A percentile compares a stretch with the other conserved stretches of the same genome.
Evolutionary conservation across 139 green algal species (phyloP).

Genomic region (Eudorina sp.): DNA sequence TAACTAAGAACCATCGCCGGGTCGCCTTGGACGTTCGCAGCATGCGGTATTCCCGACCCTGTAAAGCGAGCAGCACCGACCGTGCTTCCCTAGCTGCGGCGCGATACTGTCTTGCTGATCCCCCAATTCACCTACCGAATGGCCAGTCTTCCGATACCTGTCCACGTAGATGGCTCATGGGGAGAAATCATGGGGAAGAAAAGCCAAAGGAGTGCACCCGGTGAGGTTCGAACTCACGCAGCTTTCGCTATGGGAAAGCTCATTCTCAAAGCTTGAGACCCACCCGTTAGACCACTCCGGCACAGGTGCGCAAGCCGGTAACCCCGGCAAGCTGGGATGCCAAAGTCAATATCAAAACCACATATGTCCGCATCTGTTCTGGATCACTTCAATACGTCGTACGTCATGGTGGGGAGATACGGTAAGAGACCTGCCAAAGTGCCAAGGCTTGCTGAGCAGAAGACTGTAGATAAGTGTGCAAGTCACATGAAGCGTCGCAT

Average conservation of each 20-base stretch:
- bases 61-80: background rate
- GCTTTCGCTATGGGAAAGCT: slow-evolving; percentile 34
- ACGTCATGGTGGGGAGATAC: too few species aligned
- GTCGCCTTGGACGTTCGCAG: background rate
- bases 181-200: background rate
- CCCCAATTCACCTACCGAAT: background rate
- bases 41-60: background rate
- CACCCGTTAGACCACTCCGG: slow-evolving; percentile 28
- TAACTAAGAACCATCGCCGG: too few species aligned
- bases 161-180: background rate
- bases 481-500: too few species aligned
- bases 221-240: slow-evolving; percentile 26
- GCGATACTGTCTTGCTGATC: background rate
- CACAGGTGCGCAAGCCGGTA: background rate
- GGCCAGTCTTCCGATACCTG: background rate
- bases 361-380: too few species aligned
- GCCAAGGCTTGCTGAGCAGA: too few species aligned
- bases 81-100: background rate
- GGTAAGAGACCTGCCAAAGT: too few species aligned
- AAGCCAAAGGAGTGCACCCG: background rate
- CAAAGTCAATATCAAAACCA: background rate
- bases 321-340: background rate
- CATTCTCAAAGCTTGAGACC: background rate
- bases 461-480: too few species aligned
- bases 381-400: too few species aligned